A percentile compares a stretch with the other conserved stretches of the same genome.
Conservation (phyloP, 164 flowering plant species). For the Sedum album region DNA sequence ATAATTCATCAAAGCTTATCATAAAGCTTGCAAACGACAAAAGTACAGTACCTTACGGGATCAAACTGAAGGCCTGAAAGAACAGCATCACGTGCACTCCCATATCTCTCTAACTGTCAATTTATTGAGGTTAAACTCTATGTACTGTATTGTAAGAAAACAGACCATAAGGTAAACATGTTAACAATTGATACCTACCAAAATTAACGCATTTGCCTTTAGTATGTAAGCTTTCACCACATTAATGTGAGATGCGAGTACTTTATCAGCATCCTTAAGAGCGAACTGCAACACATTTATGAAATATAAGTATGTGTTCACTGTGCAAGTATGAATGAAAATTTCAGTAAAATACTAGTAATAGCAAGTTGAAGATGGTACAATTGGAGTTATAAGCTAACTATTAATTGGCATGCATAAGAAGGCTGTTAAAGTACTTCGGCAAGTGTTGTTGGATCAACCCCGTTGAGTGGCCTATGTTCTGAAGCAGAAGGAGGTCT, state of each 20-base stretch:
- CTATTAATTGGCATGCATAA: neutral
- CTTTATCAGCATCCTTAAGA: conserved; percentile 88
- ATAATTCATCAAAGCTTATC: neutral
- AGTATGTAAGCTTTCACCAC: conserved; percentile 54
- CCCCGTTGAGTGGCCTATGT: conserved; percentile 61
- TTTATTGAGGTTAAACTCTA: neutral
- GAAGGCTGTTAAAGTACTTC: conserved; percentile 37
- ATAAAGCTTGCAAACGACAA: neutral
- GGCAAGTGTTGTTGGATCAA: conserved; percentile 89
- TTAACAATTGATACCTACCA: conserved; percentile 39
- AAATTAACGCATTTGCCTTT: conserved; percentile 63
- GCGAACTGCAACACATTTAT: conserved; percentile 52
- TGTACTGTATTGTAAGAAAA: neutral
- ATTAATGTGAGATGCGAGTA: conserved; percentile 36
- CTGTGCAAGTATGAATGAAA: neutral
- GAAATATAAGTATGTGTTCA: neutral
- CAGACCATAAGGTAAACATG: neutral
- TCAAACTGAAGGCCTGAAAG: conserved; percentile 81
- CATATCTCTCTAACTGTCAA: conserved; percentile 79
- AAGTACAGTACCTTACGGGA: conserved; percentile 54
- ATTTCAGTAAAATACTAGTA: neutral
- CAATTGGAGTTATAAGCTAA: conserved; percentile 9
- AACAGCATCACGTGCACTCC: conserved; percentile 62
- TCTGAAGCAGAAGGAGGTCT: conserved; percentile 77
- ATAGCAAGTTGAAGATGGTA: conserved; percentile 9